phyloP scores from a whole-genome alignment of 805 yeast genomes.

The Hermanozyma aechmeae region DNA sequence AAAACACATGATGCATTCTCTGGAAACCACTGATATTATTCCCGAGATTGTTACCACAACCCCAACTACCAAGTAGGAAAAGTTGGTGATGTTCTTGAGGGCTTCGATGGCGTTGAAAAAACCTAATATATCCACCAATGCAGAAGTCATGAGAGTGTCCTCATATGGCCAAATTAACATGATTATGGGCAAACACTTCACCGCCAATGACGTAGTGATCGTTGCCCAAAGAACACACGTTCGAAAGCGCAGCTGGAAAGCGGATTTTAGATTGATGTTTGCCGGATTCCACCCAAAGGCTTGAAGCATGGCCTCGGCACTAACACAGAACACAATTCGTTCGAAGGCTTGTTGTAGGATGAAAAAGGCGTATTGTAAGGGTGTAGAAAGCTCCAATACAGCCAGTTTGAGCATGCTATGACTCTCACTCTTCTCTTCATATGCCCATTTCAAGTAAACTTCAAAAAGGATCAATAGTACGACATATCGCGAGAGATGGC shows the following conservation, averaged over 20 bases:
- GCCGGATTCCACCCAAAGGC: slow-evolving; percentile 8
- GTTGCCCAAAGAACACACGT: slow-evolving; percentile 53
- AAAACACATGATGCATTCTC: too few relatives aligned
- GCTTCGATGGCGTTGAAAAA: slow-evolving; percentile 61
- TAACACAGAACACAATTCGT: slow-evolving; percentile 29
- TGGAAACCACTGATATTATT: too few relatives aligned
- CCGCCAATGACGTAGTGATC: slow-evolving; percentile 64
- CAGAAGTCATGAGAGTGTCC: slow-evolving; percentile 49
- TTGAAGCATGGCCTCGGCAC: slow-evolving; percentile 20
- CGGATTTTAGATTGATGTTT: slow-evolving; percentile 8
- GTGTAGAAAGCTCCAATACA: slow-evolving; percentile 24
- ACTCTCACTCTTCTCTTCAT: slow-evolving; percentile 54
- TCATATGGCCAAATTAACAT: slow-evolving; percentile 98
- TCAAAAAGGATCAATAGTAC: slow-evolving; percentile 69
- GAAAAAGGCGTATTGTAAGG: slow-evolving; percentile 49
- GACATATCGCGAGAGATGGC: slow-evolving; percentile 34
- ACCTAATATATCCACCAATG: slow-evolving; percentile 51
- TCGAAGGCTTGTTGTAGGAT: slow-evolving; percentile 42
- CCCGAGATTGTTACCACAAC: too few relatives aligned
- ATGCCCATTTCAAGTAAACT: slow-evolving; percentile 87
- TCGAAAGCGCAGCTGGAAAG: slow-evolving; percentile 23
- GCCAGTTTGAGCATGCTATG: slow-evolving; percentile 16
- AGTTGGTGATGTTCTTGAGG: slow-evolving; percentile 5
- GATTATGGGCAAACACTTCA: slow-evolving; percentile 79
- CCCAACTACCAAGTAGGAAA: too few relatives aligned